Evolutionary conservation across 2,329 filamentous ascomycete species (phyloP).

Genomic region (Blastomyces emzantsi): DNA sequence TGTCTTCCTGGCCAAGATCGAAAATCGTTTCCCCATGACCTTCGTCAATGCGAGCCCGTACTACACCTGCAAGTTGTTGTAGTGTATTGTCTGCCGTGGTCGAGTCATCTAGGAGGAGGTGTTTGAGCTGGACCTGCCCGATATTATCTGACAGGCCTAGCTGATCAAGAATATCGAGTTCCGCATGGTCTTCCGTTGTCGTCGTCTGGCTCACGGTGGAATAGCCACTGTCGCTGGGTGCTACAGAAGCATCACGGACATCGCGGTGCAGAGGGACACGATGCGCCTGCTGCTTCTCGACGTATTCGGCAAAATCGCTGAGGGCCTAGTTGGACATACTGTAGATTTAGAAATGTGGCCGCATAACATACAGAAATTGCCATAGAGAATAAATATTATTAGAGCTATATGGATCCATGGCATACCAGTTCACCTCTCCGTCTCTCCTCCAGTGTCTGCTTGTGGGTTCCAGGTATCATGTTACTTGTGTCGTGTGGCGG

Average conservation of each 20-base stretch:
- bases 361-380: background rate
- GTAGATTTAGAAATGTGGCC: slow-evolving; percentile 4
- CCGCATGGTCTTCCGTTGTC: slow-evolving; percentile 61
- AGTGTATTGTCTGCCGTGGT: slow-evolving; percentile 51
- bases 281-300: slow-evolving; percentile 77
- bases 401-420: slow-evolving; percentile 5
- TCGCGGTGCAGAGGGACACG: slow-evolving; percentile 31
- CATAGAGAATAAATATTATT: background rate
- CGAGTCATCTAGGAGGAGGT: slow-evolving; percentile 57
- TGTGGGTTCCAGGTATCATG: slow-evolving; percentile 38
- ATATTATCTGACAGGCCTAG: slow-evolving; percentile 60
- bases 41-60: slow-evolving; percentile 65
- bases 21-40: slow-evolving; percentile 85
- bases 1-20: slow-evolving; percentile 85
- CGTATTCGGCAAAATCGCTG: slow-evolving; percentile 95
- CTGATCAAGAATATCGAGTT: slow-evolving; percentile 81
- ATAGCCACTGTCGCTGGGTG: slow-evolving; percentile 36
- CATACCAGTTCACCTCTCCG: slow-evolving; percentile 78
- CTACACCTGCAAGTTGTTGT: slow-evolving; percentile 53
- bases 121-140: slow-evolving; percentile 56
- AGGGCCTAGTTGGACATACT: slow-evolving; percentile 50
- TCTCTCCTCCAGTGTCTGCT: slow-evolving; percentile 64
- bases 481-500: slow-evolving; percentile 15
- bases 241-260: slow-evolving; percentile 22
- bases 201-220: slow-evolving; percentile 29